Base-by-base conservation (phyloP, 768 basidiomycete genomes). In the Hysterangium stoloniferum region DNA sequence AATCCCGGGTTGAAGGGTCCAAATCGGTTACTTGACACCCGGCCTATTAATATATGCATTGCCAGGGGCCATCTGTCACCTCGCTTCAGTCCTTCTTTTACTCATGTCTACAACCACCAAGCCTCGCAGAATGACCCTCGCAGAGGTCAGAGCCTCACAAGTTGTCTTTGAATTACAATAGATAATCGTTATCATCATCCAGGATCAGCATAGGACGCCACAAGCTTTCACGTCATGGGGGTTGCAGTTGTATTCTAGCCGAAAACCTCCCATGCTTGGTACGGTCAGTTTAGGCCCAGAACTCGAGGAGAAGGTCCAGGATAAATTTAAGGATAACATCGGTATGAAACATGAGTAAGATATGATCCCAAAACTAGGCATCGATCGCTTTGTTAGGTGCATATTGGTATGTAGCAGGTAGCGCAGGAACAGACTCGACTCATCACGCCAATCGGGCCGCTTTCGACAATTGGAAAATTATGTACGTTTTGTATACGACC, bases 401-500 rank as follows among this genome's bases (percentile, higher is more conserved):
- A 7, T 93, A 82, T 67, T 71, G 79, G 67, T 93, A 90, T 59
- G 81, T 82, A 2, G 77, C 76, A 50, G 86, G 86, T 35, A 86
- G 79, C 54, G 89, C 90, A 8, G 91, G 90, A 1, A 75, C 78
- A 2, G 71, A 72, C 49, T 69, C 74, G 25, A 93, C 91, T 1
- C 77, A 84, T 61, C 68, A 62, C 8, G 78, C 77, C 44, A 93
- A 94, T 59, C 71, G 71, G 29, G 72, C 67, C 34, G 82, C 79
- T 2, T 73, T 91, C 48, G 69, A 78, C 20, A 78, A 71, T 48
- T 90, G 76, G 71, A 76, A 75, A 31, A 84, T 94, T 61, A 69
- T 92, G 52, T 52, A 17, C n/a, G 52, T 47, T 46, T 35, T 5
- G 4, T n/a, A 22, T 29, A 12, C 12, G 5, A 13, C 20, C 19